Percentiles rank a stretch among this genome's conserved stretches.
phyloP scores from a whole-genome alignment of 306 rosid species.

The Calophaca sinica region DNA sequence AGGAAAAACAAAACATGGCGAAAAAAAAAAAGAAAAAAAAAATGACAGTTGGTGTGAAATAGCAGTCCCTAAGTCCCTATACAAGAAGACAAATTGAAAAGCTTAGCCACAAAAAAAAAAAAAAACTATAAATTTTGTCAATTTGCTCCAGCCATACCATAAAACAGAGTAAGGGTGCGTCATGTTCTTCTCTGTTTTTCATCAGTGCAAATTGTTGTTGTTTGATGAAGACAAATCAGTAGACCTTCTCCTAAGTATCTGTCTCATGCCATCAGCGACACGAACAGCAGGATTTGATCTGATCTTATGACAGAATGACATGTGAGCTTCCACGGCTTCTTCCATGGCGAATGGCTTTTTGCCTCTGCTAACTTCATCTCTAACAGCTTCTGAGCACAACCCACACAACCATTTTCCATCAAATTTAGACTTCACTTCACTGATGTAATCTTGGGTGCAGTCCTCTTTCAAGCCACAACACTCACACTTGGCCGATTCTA shows the following conservation, averaged over 20 bases:
- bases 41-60: constrained; percentile 33
- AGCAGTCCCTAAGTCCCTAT: constrained; percentile 43
- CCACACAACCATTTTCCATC: constrained; percentile 96
- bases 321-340: constrained; percentile 92
- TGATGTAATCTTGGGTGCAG: constrained; percentile 80
- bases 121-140: not conserved
- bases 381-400: constrained; percentile 91
- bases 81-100: constrained; percentile 53
- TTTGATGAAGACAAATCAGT: constrained; percentile 56
- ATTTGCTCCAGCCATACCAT: not conserved
- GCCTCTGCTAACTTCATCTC: constrained; percentile 73
- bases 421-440: constrained; percentile 72
- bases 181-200: constrained; percentile 23
- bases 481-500: constrained; percentile 81
- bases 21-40: constrained; percentile 19
- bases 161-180: constrained; percentile 7
- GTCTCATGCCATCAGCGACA: constrained; percentile 93
- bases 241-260: constrained; percentile 84
- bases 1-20: constrained; percentile 12
- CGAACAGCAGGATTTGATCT: constrained; percentile 78
- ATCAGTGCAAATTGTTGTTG: constrained; percentile 34
- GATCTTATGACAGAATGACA: constrained; percentile 84
- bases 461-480: constrained; percentile 94
- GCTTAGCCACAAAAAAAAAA: constrained; percentile 31
- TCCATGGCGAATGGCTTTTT: constrained; percentile 61